Percentiles rank a stretch among this genome's conserved stretches.
Conservation (phyloP, 1,139 yeast genomes). For the Waltiozyma sp. region DNA sequence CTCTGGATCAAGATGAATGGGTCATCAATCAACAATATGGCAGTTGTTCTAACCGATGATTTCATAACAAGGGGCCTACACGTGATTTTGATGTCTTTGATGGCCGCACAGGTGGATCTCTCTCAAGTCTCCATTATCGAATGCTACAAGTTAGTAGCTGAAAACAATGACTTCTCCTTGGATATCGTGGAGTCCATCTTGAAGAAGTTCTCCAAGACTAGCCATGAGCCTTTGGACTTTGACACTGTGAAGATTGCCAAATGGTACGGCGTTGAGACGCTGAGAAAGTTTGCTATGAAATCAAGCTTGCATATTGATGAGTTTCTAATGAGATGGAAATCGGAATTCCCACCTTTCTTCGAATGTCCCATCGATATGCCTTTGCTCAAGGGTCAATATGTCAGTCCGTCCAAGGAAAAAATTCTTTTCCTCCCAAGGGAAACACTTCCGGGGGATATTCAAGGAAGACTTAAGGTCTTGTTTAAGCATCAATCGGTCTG, state of each 20-base stretch:
- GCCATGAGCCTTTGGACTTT: slow-evolving; percentile 21
- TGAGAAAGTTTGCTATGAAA: slow-evolving; percentile 23
- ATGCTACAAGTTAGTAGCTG: slow-evolving; percentile 17
- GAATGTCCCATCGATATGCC: slow-evolving; percentile 43
- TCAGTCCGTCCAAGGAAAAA: slow-evolving; percentile 31
- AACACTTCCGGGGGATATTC: slow-evolving; percentile 39
- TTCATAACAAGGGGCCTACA: slow-evolving; percentile 29
- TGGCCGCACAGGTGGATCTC: slow-evolving; percentile 31
- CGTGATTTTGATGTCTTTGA: slow-evolving; percentile 37
- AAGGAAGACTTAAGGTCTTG: slow-evolving; percentile 46
- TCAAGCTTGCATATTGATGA: slow-evolving; percentile 29
- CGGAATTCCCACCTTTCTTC: slow-evolving; percentile 54
- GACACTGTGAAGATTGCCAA: slow-evolving; percentile 32
- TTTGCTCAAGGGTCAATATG: slow-evolving; percentile 44
- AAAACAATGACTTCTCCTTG: slow-evolving; percentile 19
- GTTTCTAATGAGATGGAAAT: slow-evolving; percentile 52
- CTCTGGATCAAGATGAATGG: slow-evolving; percentile 53
- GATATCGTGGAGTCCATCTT: slow-evolving; percentile 37
- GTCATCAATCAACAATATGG: slow-evolving; percentile 32
- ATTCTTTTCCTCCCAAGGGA: slow-evolving; percentile 42
- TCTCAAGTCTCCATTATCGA: slow-evolving; percentile 21
- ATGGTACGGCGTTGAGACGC: slow-evolving; percentile 52
- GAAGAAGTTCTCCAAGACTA: slow-evolving; percentile 29
- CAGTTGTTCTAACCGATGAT: slow-evolving; percentile 27
- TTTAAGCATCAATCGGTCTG: slow-evolving; percentile 53